phyloP scores from a whole-genome alignment of 352 stramenopile species.

The Phytophthora lateralis region DNA sequence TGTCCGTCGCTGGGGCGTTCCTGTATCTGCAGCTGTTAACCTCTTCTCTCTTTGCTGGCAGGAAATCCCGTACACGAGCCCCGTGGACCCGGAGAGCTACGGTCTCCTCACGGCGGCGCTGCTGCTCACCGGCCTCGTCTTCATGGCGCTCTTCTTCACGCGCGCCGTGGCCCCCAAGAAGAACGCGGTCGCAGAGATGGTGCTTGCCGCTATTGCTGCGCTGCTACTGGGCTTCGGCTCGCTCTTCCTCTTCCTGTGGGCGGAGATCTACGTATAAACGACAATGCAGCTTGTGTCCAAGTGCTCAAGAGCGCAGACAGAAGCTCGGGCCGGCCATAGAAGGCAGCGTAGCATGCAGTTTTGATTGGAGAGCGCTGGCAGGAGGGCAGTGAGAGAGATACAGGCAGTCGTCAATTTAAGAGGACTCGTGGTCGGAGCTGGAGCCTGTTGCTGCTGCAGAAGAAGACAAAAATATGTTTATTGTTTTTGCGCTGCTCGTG shows the following conservation, averaged over 20 bases:
- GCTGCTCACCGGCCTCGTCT: constrained; percentile 70
- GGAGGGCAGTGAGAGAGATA: background rate
- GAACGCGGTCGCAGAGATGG: constrained; percentile 72
- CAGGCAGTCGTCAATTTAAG: constrained; percentile 6
- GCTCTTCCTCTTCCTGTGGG: constrained; percentile 89
- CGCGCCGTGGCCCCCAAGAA: constrained; percentile 77
- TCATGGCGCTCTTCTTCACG: constrained; percentile 87
- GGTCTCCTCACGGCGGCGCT: constrained; percentile 63
- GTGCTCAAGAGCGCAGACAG: background rate
- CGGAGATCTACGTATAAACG: constrained; percentile 86
- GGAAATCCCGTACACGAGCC: constrained; percentile 86
- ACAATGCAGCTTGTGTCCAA: no score
- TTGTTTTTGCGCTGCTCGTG: constrained; percentile 36
- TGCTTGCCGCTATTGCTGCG: constrained; percentile 67
- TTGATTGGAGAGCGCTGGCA: constrained; percentile 9
- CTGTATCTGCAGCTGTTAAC: background rate
- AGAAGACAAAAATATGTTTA: constrained; percentile 42
- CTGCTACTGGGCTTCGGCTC: constrained; percentile 82
- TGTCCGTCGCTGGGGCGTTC: background rate
- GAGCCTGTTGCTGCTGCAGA: constrained; percentile 12
- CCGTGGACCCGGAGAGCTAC: constrained; percentile 74
- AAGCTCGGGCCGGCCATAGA: constrained; percentile 25
- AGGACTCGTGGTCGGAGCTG: background rate
- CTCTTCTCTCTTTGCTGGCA: constrained; percentile 22
- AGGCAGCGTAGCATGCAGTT: constrained; percentile 19